phyloP scores from a whole-genome alignment of 2,329 filamentous ascomycete species.

The Falciphora oryzae region DNA sequence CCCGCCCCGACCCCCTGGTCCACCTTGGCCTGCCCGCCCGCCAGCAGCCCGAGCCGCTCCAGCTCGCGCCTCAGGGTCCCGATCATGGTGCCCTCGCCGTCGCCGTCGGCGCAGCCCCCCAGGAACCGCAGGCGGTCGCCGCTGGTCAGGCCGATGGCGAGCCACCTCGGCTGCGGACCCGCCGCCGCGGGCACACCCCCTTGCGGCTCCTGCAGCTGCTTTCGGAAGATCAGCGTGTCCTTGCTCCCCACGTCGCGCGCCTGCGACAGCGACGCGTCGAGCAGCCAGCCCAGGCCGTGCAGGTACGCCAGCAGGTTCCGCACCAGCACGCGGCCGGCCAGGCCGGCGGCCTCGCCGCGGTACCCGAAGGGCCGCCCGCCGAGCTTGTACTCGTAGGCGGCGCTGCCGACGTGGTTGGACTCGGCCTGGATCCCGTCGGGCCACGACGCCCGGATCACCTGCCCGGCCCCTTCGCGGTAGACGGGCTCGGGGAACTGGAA shows the following conservation, averaged over 20 bases:
- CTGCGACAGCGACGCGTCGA: slow-evolving; percentile 14
- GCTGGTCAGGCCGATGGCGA: slow-evolving; percentile 11
- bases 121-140: slow-evolving; percentile 15
- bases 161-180: slow-evolving; percentile 15
- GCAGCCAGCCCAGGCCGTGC: slow-evolving; percentile 16
- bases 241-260: slow-evolving; percentile 15
- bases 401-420: slow-evolving; percentile 6
- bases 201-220: background rate
- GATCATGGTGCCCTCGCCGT: slow-evolving; percentile 12
- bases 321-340: slow-evolving; percentile 16
- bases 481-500: slow-evolving; percentile 19
- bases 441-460: slow-evolving; percentile 6
- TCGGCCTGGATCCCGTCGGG: slow-evolving; percentile 11
- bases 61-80: slow-evolving; percentile 13
- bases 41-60: slow-evolving; percentile 12
- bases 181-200: background rate
- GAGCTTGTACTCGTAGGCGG: slow-evolving; percentile 18
- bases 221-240: slow-evolving; percentile 18
- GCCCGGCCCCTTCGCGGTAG: background rate
- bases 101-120: background rate
- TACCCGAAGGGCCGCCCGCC: slow-evolving; percentile 11
- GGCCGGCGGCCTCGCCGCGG: slow-evolving; percentile 12
- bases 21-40: slow-evolving; percentile 15
- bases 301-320: slow-evolving; percentile 19
- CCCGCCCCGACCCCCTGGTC: slow-evolving; percentile 8